phyloP scores from a whole-genome alignment of 2,329 filamentous ascomycete genomes.

The Thelonectria rubi region DNA sequence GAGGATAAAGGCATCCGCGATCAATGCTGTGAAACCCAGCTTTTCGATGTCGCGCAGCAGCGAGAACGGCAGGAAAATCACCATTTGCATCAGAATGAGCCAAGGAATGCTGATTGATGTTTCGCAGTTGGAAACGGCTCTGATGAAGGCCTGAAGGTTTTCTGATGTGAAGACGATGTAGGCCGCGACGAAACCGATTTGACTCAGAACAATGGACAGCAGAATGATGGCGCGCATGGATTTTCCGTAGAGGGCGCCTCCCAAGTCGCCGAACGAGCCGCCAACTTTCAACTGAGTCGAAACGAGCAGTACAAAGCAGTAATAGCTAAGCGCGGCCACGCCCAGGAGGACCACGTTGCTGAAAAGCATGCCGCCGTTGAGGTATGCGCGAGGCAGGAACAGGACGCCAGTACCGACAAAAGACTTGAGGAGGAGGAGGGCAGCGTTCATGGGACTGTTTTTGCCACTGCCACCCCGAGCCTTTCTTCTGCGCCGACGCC shows the following conservation, averaged over 20 bases:
- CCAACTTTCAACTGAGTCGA: constrained; percentile 85
- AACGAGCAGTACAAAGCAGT: constrained; percentile 95
- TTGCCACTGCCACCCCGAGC: constrained; percentile 77
- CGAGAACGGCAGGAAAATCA: constrained; percentile 94
- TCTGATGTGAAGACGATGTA: constrained; percentile 98
- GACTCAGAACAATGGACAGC: constrained; percentile 90
- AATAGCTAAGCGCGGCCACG: constrained; percentile 90
- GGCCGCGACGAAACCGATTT: constrained; percentile 92
- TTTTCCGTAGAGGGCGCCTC: constrained; percentile 87
- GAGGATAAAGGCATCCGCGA: constrained; percentile 94
- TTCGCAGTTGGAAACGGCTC: constrained; percentile 88
- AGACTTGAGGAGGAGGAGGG: constrained; percentile 89
- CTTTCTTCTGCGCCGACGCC: constrained; percentile 79
- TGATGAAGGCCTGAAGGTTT: constrained; percentile 93
- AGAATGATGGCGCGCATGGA: constrained; percentile 91
- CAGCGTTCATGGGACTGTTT: constrained; percentile 80
- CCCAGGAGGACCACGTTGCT: constrained; percentile 89
- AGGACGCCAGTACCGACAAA: constrained; percentile 97
- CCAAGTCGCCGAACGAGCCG: constrained; percentile 98
- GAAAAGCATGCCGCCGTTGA: constrained; percentile 98
- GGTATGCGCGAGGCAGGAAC: constrained; percentile 90
- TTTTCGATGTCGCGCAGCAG: constrained; percentile 97
- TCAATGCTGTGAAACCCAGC: constrained; percentile 90
- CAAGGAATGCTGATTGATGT: constrained; percentile 86
- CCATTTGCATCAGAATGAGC: constrained; percentile 93